Conservation (phyloP, 805 yeast species). For the Zygoascus biomembranicola region DNA sequence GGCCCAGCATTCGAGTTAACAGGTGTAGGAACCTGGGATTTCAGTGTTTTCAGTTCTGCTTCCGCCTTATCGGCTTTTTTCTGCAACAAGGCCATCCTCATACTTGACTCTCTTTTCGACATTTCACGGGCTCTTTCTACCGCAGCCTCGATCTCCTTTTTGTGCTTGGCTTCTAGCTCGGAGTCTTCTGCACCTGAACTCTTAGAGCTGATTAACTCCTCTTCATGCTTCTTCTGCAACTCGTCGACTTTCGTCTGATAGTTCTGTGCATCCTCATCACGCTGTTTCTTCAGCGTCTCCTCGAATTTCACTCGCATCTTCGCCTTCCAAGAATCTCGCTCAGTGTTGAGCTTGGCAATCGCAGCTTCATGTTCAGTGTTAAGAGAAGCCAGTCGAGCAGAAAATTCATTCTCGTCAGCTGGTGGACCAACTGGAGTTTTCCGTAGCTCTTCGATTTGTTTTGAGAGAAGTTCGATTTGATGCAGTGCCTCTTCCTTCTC, state of each 20-base stretch:
- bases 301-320: conserved; percentile 12
- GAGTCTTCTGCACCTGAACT: conserved; percentile 2
- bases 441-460: not conserved
- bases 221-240: conserved; percentile 17
- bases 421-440: not conserved
- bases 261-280: conserved; percentile 22
- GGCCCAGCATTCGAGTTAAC: not conserved
- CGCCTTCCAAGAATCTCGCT: conserved; percentile 11
- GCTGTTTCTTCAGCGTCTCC: conserved; percentile 31
- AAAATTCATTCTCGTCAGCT: not conserved
- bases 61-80: conserved; percentile 47
- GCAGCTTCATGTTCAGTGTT: not conserved
- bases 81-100: conserved; percentile 48
- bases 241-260: conserved; percentile 6
- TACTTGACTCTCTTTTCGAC: conserved; percentile 47
- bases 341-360: conserved; percentile 14
- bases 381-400: not conserved
- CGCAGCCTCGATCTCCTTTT: conserved; percentile 35
- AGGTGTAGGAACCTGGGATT: not conserved
- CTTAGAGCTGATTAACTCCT: conserved; percentile 2
- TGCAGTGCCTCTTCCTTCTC: not conserved
- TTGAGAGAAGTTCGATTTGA: not conserved
- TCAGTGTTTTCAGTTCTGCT: conserved; percentile 25
- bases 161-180: conserved; percentile 35
- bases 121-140: not conserved